Percentiles rank a stretch among this genome's conserved stretches.
phyloP scores from a whole-genome alignment of 2,329 filamentous ascomycete genomes.

The Fonsecaea nubica region DNA sequence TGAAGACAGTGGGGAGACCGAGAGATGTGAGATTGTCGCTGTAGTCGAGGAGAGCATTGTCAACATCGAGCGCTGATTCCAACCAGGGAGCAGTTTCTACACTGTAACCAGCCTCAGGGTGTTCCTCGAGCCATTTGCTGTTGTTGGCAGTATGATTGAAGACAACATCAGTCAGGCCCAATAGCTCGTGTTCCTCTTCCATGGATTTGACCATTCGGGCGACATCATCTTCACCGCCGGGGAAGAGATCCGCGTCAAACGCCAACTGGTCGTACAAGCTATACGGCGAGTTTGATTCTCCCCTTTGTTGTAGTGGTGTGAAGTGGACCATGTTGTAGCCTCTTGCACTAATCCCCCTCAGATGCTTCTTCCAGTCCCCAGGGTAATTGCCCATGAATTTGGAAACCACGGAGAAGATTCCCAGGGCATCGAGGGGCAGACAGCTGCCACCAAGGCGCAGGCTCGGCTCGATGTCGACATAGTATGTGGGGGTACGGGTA shows the following conservation, averaged over 20 bases:
- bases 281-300: conserved; percentile 93
- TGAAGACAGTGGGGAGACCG: conserved; percentile 77
- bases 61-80: conserved; percentile 73
- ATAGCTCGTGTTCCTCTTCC: conserved; percentile 80
- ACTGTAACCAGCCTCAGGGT: conserved; percentile 96
- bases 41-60: conserved; percentile 73
- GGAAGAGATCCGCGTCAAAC: conserved; percentile 84
- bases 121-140: conserved; percentile 89
- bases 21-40: conserved; percentile 67
- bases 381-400: conserved; percentile 98
- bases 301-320: conserved; percentile 87
- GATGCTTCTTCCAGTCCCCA: conserved; percentile 84
- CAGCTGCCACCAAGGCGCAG: conserved; percentile 75
- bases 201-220: conserved; percentile 77
- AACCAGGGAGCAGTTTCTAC: conserved; percentile 82
- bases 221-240: conserved; percentile 82
- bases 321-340: conserved; percentile 99
- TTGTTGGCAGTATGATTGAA: conserved; percentile 98
- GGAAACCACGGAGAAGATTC: conserved; percentile 90
- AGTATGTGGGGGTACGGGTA: conserved; percentile 78
- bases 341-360: conserved; percentile 83
- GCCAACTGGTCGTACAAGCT: conserved; percentile 90
- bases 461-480: conserved; percentile 89
- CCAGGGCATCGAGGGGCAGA: conserved; percentile 84
- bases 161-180: conserved; percentile 93